A percentile compares a stretch with the other conserved stretches of the same genome.
Conservation (phyloP, 2,329 filamentous ascomycete genomes). For the Fusarium ramigenum region DNA sequence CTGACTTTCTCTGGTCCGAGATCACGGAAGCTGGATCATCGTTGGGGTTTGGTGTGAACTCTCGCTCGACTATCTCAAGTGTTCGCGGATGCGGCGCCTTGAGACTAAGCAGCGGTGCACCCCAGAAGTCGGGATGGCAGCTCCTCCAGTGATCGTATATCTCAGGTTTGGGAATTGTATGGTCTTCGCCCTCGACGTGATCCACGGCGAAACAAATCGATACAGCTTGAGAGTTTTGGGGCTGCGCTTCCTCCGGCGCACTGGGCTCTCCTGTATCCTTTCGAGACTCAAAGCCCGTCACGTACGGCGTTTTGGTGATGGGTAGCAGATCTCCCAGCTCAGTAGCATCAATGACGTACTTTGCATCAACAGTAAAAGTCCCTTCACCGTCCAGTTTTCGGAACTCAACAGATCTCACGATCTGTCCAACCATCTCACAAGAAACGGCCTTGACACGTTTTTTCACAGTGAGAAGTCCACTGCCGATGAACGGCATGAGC, state of each 20-base stretch:
- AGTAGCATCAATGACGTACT: constrained; percentile 31
- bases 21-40: constrained; percentile 38
- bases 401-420: constrained; percentile 10
- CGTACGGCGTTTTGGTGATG: constrained; percentile 37
- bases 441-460: constrained; percentile 32
- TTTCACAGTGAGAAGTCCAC: constrained; percentile 35
- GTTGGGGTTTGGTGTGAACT: constrained; percentile 41
- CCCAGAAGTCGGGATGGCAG: constrained; percentile 42
- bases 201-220: constrained; percentile 45
- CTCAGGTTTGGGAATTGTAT: constrained; percentile 36
- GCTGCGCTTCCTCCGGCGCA: constrained; percentile 40
- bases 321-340: constrained; percentile 33
- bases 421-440: constrained; percentile 28
- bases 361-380: constrained; percentile 12
- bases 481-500: constrained; percentile 40
- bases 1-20: constrained; percentile 40
- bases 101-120: constrained; percentile 37
- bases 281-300: constrained; percentile 41
- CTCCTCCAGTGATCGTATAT: constrained; percentile 40
- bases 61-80: constrained; percentile 42
- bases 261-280: constrained; percentile 41
- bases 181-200: constrained; percentile 40
- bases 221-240: constrained; percentile 41
- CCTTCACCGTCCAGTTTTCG: background rate
- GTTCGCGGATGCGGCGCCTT: constrained; percentile 41